A percentile compares a stretch with the other conserved stretches of the same genome.
These are phyloP conservation scores for Daldinia grandis DNA, from an alignment of 495 filamentous ascomycete genomes.

Conservation along the genomic window DNA sequence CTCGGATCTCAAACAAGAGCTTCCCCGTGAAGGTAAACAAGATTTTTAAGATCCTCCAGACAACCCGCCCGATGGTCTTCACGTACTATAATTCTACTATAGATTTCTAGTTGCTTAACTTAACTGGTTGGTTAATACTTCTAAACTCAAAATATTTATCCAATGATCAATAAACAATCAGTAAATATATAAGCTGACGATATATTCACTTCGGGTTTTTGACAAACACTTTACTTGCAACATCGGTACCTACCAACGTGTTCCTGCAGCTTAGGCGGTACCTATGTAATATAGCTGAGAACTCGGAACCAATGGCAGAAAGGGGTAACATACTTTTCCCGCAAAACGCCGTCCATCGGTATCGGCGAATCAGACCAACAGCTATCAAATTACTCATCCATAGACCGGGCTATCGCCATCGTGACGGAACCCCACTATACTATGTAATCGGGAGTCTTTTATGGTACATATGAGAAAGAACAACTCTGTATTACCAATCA, in stretches of 20 bases:
- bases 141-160: background rate
- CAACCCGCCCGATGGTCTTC: background rate
- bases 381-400: slow-evolving; percentile 2
- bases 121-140: background rate
- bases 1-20: background rate
- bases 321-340: background rate
- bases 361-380: background rate
- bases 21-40: slow-evolving; percentile 1
- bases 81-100: background rate
- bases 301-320: slow-evolving; percentile 4
- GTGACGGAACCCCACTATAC: background rate
- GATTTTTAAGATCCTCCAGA: background rate
- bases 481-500: slow-evolving; percentile 3
- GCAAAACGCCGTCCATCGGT: background rate
- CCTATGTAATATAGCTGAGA: background rate
- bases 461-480: background rate
- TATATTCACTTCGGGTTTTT: background rate
- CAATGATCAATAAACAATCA: background rate
- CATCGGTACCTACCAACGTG: slow-evolving; percentile 17
- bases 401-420: background rate
- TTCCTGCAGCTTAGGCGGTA: slow-evolving; percentile 19
- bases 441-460: slow-evolving; percentile 1
- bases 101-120: background rate
- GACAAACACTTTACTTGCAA: background rate
- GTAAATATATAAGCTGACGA: background rate